Base-by-base conservation (phyloP, 139 green algal genomes). In the Chlamydomonas eustigma region DNA sequence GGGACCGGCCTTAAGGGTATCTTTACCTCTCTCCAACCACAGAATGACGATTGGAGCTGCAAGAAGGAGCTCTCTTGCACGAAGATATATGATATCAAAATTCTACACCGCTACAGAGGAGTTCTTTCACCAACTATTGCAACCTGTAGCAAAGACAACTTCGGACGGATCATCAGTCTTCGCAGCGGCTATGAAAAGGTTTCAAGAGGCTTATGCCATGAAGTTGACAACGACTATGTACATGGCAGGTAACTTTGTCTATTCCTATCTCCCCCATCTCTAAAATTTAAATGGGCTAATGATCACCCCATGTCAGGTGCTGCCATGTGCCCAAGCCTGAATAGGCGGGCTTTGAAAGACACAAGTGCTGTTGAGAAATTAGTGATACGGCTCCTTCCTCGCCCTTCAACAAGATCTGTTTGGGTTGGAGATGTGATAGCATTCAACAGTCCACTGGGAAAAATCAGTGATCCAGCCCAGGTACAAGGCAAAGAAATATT, bases 341-440 rank as follows among this genome's bases (percentile, higher is more conserved):
- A 92, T 50, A 44, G 73, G 12, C 64, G 67, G 22, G 86, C 64
- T 0, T 34, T 71, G 24, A 75, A 79, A 70, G 79, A 89, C 75
- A 33, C 78, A 0, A 76, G 72, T 34, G 69, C 80, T 2, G 81
- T 88, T 1, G 89, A 93, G 72, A 83, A 78, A 66, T 77, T 89
- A 12, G 80, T 97, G 4, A 39, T 96, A 28, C 79, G 91, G 1
- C n/a, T 79, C 32, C 78, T 97, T 5, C 87, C 86, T 0, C 76
- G 83, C 18, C 84, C 64, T 3, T 80, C 44, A 3, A 58, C 81
- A 6, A 51, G 71, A 37, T 84, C 50, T 24, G 74, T 86, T 50
- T 39, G 32, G 66, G 74, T 86, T 52, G 81, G 81, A 0, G 82
- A 83, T 39, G 81, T 86, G 50, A 83, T 94, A n/a, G 87, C 86